These are phyloP conservation scores for Polygonum maritimum DNA, from an alignment of 148 eudicot genomes.

Conservation along the genomic window DNA sequence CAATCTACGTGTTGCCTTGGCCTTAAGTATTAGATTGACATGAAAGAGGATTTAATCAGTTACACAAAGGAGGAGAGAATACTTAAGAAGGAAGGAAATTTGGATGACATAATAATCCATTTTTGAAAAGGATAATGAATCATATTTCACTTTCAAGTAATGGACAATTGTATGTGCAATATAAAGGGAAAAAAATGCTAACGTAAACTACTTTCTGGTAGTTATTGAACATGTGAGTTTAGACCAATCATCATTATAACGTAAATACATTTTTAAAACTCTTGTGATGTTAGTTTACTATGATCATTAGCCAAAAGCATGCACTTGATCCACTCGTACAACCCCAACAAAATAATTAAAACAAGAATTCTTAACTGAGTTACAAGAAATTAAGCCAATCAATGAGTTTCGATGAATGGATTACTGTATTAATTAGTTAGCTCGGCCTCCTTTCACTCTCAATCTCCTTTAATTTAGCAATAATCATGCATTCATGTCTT, in stretches of 20 bases:
- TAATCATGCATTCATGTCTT: too few relatives aligned
- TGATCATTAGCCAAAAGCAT: background rate
- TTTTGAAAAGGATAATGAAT: background rate
- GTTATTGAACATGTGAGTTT: background rate
- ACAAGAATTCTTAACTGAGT: background rate
- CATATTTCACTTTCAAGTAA: conserved; percentile 4
- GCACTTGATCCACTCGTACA: background rate
- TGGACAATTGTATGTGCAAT: conserved; percentile 11
- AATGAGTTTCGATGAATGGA: background rate
- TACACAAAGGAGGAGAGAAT: background rate
- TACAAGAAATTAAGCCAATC: background rate
- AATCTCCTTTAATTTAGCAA: background rate
- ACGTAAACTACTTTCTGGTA: conserved; percentile 1
- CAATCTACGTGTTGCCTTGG: background rate
- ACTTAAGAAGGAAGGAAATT: conserved; percentile 7
- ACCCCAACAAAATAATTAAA: background rate
- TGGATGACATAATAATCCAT: conserved; percentile 11
- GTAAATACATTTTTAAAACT: background rate
- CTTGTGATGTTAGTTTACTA: background rate
- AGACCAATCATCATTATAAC: background rate
- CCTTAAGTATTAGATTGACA: background rate
- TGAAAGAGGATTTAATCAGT: background rate
- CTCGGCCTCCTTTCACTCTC: background rate
- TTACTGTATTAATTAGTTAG: background rate
- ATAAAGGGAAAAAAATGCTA: background rate